Percentiles rank a stretch among this genome's conserved stretches.
These are phyloP conservation scores for Hanseniaspora gamundiae DNA, from an alignment of 1,139 yeast species.

Conservation along the genomic window DNA sequence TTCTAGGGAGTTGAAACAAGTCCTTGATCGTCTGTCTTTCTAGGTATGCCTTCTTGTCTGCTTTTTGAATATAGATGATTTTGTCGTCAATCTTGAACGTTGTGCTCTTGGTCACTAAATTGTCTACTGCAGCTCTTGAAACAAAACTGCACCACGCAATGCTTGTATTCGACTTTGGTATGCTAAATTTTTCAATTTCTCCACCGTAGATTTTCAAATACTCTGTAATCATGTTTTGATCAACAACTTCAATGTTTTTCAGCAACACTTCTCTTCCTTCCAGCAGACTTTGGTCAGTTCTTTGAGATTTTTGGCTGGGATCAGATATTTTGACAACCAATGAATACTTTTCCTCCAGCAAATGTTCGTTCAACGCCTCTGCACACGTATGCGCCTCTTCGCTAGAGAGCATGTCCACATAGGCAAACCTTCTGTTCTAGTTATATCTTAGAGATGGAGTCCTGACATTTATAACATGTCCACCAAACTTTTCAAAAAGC, in stretches of 20 bases:
- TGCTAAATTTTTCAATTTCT: constrained; percentile 34
- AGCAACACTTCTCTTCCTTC: constrained; percentile 45
- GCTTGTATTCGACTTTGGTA: constrained; percentile 39
- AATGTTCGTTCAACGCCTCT: constrained; percentile 30
- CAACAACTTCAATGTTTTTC: constrained; percentile 30
- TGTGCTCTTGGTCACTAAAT: constrained; percentile 23
- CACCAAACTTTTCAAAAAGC: constrained; percentile 36
- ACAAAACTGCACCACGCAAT: constrained; percentile 44
- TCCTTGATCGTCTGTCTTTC: constrained; percentile 23
- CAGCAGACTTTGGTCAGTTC: constrained; percentile 33
- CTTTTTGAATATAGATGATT: constrained; percentile 32
- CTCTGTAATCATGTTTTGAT: constrained; percentile 20
- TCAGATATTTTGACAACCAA: constrained; percentile 48
- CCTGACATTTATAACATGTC: constrained; percentile 39
- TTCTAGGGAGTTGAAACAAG: constrained; percentile 13
- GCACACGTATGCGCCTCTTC: constrained; percentile 41
- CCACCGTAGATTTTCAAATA: constrained; percentile 32
- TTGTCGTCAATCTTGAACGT: constrained; percentile 28
- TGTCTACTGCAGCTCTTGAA: constrained; percentile 28
- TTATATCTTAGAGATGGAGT: constrained; percentile 54
- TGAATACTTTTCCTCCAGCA: constrained; percentile 19
- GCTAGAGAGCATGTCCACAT: constrained; percentile 43
- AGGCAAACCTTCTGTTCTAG: constrained; percentile 59
- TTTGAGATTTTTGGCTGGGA: constrained; percentile 31
- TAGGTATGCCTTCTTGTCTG: constrained; percentile 27